phyloP scores from a whole-genome alignment of 2,329 filamentous ascomycete species.

The Amphichorda felina region DNA sequence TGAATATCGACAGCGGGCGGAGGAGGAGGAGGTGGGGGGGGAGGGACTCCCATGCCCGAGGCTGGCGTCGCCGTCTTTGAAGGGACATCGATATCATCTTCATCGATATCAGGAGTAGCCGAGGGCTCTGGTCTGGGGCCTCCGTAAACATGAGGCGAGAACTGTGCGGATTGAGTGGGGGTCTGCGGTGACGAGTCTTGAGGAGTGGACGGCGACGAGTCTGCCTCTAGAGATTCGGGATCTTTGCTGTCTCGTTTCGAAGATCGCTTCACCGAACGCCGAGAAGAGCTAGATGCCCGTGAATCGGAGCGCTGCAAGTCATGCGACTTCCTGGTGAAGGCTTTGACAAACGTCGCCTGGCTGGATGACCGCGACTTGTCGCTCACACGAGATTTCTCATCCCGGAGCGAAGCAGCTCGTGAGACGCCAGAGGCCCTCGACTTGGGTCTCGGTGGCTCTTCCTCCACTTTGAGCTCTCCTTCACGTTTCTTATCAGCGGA shows the following conservation, averaged over 20 bases:
- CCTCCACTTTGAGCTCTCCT: constrained; percentile 9
- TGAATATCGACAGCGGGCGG: constrained; percentile 61
- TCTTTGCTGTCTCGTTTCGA: constrained; percentile 21
- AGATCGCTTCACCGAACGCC: constrained; percentile 20
- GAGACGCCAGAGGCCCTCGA: constrained; percentile 31
- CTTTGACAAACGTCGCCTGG: constrained; percentile 40
- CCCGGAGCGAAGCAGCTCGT: constrained; percentile 30
- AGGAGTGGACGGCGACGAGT: constrained; percentile 32
- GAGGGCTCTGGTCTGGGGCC: constrained; percentile 23
- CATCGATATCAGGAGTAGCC: constrained; percentile 23
- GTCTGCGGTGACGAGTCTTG: constrained; percentile 50
- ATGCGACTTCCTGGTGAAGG: constrained; percentile 18
- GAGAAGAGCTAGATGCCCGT: constrained; percentile 19
- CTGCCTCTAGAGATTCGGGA: constrained; percentile 28
- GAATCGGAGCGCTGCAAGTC: constrained; percentile 24
- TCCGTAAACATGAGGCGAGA: constrained; percentile 31
- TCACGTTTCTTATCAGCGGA: constrained; percentile 27
- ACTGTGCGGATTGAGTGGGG: constrained; percentile 41
- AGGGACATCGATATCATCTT: constrained; percentile 15
- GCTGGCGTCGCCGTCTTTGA: constrained; percentile 27
- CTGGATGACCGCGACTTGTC: constrained; percentile 44
- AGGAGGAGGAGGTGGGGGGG: constrained; percentile 54
- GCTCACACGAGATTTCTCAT: constrained; percentile 35
- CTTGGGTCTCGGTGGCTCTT: constrained; percentile 17
- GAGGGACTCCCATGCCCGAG: constrained; percentile 25